phyloP scores from a whole-genome alignment of 1,284 basidiomycete genomes.

The Coniferiporia sulphurascens region DNA sequence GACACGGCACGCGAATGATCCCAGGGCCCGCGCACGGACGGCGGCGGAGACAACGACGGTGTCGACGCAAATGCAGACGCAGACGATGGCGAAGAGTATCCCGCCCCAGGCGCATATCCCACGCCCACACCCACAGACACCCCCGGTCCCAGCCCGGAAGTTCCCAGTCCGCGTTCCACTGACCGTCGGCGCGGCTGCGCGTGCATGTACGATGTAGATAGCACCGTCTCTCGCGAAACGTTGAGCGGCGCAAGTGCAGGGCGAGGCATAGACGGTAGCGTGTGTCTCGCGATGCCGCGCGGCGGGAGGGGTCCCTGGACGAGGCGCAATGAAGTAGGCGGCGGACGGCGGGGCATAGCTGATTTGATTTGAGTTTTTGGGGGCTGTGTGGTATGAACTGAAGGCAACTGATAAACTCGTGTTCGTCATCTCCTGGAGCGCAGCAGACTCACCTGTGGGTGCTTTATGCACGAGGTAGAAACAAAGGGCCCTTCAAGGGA shows the following conservation, averaged over 20 bases:
- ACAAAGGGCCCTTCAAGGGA: slow-evolving; percentile 13
- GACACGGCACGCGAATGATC: slow-evolving; percentile 45
- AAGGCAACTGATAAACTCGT: neutral
- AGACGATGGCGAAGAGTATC: neutral
- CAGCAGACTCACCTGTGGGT: neutral
- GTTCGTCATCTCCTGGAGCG: neutral
- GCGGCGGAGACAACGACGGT: slow-evolving; percentile 6
- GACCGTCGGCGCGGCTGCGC: neutral
- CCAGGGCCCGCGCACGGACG: slow-evolving; percentile 45
- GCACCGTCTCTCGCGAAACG: slow-evolving; percentile 25
- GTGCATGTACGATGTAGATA: neutral
- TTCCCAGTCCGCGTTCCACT: slow-evolving; percentile 5
- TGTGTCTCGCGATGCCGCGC: slow-evolving; percentile 49
- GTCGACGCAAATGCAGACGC: neutral
- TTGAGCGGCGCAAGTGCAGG: slow-evolving; percentile 41
- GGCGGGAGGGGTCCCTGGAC: slow-evolving; percentile 51
- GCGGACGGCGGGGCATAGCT: slow-evolving; percentile 54
- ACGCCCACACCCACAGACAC: neutral
- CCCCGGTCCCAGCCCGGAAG: slow-evolving; percentile 1
- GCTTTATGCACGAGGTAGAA: neutral
- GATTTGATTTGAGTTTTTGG: neutral
- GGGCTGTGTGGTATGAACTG: neutral
- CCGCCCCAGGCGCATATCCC: neutral
- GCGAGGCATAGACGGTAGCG: slow-evolving; percentile 49
- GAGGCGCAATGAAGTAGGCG: slow-evolving; percentile 54